phyloP scores from a whole-genome alignment of 495 filamentous ascomycete species.

The Aspergillus ostianus region DNA sequence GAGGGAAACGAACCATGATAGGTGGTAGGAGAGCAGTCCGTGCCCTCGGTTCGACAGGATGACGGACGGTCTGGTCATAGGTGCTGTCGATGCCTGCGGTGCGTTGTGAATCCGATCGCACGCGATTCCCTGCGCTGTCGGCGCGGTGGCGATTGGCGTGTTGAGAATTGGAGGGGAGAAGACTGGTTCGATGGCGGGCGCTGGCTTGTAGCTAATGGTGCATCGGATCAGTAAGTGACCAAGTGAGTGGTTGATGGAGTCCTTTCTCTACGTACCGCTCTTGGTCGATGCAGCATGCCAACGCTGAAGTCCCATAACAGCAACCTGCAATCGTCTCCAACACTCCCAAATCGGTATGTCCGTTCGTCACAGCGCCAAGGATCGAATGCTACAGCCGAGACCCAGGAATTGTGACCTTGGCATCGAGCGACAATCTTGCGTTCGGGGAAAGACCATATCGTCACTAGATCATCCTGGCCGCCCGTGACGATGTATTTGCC shows the following conservation, averaged over 20 bases:
- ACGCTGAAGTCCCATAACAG: slow-evolving; percentile 97
- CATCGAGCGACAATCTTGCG: slow-evolving; percentile 84
- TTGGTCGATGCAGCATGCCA: slow-evolving; percentile 90
- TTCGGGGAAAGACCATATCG: slow-evolving; percentile 89
- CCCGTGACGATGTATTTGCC: slow-evolving; percentile 94
- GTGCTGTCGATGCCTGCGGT: slow-evolving; percentile 48
- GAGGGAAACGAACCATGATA: slow-evolving; percentile 65
- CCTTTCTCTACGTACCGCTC: slow-evolving; percentile 53
- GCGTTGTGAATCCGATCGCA: slow-evolving; percentile 65
- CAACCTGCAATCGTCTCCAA: slow-evolving; percentile 88
- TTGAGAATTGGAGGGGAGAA: slow-evolving; percentile 51
- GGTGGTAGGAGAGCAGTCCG: slow-evolving; percentile 87
- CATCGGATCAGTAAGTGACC: slow-evolving; percentile 9
- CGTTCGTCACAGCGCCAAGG: slow-evolving; percentile 93
- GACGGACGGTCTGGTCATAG: slow-evolving; percentile 55
- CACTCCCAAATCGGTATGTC: slow-evolving; percentile 92
- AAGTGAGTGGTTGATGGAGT: neutral
- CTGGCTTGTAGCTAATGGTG: slow-evolving; percentile 47
- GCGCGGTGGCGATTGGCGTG: slow-evolving; percentile 71
- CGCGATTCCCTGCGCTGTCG: slow-evolving; percentile 55
- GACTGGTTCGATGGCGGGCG: slow-evolving; percentile 38
- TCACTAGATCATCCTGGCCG: slow-evolving; percentile 92
- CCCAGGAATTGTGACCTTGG: slow-evolving; percentile 93
- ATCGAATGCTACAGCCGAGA: slow-evolving; percentile 89
- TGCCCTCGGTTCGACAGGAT: slow-evolving; percentile 77